A percentile compares a stretch with the other conserved stretches of the same genome.
Conservation (phyloP, 345 rosid genomes). For the Corchorus capsularis region DNA sequence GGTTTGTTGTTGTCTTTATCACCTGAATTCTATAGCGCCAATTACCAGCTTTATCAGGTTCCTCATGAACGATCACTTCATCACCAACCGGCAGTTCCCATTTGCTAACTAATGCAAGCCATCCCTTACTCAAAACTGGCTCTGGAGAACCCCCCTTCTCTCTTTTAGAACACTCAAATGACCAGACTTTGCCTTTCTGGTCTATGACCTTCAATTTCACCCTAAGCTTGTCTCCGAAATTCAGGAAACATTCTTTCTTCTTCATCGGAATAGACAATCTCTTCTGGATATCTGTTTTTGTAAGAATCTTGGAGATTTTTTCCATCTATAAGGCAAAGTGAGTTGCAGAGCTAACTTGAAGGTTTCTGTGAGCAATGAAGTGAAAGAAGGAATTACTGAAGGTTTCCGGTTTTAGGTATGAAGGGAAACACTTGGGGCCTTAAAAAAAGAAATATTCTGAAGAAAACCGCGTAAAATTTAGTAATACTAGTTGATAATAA, state of each 20-base stretch:
- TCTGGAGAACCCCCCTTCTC: background rate
- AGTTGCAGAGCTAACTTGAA: background rate
- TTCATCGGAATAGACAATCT: background rate
- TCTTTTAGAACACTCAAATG: background rate
- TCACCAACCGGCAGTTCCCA: background rate
- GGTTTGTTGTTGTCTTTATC: background rate
- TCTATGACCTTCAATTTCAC: background rate
- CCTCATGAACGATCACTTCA: background rate
- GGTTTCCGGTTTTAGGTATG: too few relatives aligned
- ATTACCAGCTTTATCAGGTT: background rate
- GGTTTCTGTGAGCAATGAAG: too few relatives aligned
- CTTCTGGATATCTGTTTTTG: background rate
- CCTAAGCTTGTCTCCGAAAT: background rate
- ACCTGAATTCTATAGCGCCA: background rate
- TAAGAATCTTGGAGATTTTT: background rate
- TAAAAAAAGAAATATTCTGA: too few relatives aligned
- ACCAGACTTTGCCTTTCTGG: background rate
- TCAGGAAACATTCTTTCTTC: background rate
- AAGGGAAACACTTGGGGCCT: too few relatives aligned
- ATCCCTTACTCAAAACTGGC: slow-evolving; percentile 8
- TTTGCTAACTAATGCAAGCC: background rate
- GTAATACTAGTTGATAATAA: too few relatives aligned
- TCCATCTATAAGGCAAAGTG: background rate
- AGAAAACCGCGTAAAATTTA: too few relatives aligned
- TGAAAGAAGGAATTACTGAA: too few relatives aligned